These are phyloP conservation scores for Galerina sulciceps DNA, from an alignment of 768 basidiomycete genomes.

Conservation along the genomic window DNA sequence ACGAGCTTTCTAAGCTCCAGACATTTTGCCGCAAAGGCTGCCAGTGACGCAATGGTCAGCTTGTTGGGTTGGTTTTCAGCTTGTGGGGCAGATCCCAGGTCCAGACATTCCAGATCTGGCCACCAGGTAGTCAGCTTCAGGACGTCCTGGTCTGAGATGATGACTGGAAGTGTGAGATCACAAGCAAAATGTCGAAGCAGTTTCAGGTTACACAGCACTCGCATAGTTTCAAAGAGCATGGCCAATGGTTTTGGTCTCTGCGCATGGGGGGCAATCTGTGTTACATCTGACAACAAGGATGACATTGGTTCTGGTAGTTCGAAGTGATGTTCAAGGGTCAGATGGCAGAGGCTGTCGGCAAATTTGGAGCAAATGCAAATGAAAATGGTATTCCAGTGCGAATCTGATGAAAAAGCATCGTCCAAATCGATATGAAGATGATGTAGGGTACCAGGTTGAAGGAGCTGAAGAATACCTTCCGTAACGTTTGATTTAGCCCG, in stretches of 20 bases:
- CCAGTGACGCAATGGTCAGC: conserved; percentile 32
- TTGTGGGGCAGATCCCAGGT: conserved; percentile 37
- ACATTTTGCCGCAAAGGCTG: conserved; percentile 26
- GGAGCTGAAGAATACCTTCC: conserved; percentile 34
- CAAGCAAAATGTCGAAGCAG: conserved; percentile 38
- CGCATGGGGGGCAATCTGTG: neutral
- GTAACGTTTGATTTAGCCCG: conserved; percentile 39
- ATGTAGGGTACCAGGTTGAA: conserved; percentile 35
- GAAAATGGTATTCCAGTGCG: conserved; percentile 41
- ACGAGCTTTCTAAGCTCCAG: conserved; percentile 33
- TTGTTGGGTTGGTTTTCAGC: conserved; percentile 24
- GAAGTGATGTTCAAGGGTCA: conserved; percentile 48
- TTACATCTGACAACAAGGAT: conserved; percentile 13
- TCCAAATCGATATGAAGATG: conserved; percentile 44
- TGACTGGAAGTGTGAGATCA: conserved; percentile 43
- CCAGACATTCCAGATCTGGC: conserved; percentile 47
- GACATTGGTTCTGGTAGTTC: conserved; percentile 33
- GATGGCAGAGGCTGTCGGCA: conserved; percentile 33
- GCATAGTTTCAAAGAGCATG: conserved; percentile 36
- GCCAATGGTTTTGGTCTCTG: neutral
- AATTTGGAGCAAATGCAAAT: conserved; percentile 29
- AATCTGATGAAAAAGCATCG: conserved; percentile 22
- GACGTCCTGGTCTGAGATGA: conserved; percentile 41
- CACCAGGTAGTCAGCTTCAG: conserved; percentile 45
- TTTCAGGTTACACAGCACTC: conserved; percentile 35